phyloP scores from a whole-genome alignment of 2,329 filamentous ascomycete genomes.

The Claviceps cyperi region DNA sequence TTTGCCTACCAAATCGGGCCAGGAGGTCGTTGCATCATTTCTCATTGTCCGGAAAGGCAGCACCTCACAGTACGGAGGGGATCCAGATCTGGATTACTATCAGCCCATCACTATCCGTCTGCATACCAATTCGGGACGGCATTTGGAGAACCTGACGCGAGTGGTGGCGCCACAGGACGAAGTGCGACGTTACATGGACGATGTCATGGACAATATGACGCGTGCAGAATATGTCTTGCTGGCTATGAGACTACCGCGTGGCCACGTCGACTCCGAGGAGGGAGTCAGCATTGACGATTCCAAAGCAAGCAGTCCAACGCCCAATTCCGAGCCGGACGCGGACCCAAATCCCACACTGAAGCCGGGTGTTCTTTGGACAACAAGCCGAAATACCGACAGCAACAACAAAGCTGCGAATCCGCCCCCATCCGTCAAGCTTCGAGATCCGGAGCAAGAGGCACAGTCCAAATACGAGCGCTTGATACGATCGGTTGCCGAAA shows the following conservation, averaged over 20 bases:
- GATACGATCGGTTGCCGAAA: constrained; percentile 22
- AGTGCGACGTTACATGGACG: constrained; percentile 52
- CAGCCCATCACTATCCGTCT: constrained; percentile 57
- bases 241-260: constrained; percentile 49
- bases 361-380: constrained; percentile 23
- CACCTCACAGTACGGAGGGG: constrained; percentile 48
- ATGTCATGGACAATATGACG: constrained; percentile 55
- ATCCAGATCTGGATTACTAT: constrained; percentile 55
- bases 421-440: constrained; percentile 11
- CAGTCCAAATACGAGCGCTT: constrained; percentile 23
- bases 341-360: constrained; percentile 12
- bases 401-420: constrained; percentile 6
- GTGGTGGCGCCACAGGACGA: constrained; percentile 50
- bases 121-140: constrained; percentile 35
- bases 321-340: constrained; percentile 15
- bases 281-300: constrained; percentile 15
- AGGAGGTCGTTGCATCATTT: constrained; percentile 59
- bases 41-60: constrained; percentile 61
- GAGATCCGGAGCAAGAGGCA: constrained; percentile 21
- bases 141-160: constrained; percentile 45
- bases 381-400: constrained; percentile 3
- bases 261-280: constrained; percentile 17
- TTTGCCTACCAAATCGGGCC: constrained; percentile 32
- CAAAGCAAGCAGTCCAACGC: constrained; percentile 17
- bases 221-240: constrained; percentile 52